Evolutionary conservation across 2,329 filamentous ascomycete species (phyloP), one percentile per base, ranked within the genome.

Genomic region (Elsinoe arachidis): DNA sequence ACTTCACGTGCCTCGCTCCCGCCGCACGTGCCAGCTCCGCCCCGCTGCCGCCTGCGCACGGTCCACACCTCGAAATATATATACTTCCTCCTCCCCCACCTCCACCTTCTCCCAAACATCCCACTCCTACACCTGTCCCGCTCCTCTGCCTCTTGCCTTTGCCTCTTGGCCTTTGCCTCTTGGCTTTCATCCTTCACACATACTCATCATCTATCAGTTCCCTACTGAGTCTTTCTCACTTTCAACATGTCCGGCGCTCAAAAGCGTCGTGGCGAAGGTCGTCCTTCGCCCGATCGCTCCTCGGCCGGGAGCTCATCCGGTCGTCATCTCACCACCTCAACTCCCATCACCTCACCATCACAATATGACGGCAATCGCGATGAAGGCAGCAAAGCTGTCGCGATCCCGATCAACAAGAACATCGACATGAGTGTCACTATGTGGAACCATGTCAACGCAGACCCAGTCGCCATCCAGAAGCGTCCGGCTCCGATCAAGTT

Each of bases 401-500:
- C n/a, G n/a, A n/a, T 30, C 2, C 49, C 47, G 12, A 49, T 35
- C 30, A 57, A 59, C 52, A 66, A 64, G 61, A 68, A 67, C 55
- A 34, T 69, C 26, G 67, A 68, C 41, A 35, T 69, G 11, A 58
- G 61, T 33, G 55, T 55, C 3, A 56, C 55, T 35, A 68, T 63
- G 43, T 71, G 67, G 67, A 55, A 61, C 5, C 63, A 61, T 4
- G 61, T 66, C 37, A 68, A 65, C 38, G 64, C 64, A 23, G 60
- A 14, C 33, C 47, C 34, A 3, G 34, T 53, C 37, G 41, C 38
- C 17, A 52, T 59, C 30, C 64, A 64, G 14, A 30, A 60, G 11
- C 64, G 65, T 41, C 68, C 73, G 12, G 67, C 68, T 12, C 72
- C 72, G 7, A 75, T 70, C 59, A 69, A 59, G 44, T 67, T 69